Conservation (phyloP, 202 grass and related monocot species). For the Zoysia matrella region DNA sequence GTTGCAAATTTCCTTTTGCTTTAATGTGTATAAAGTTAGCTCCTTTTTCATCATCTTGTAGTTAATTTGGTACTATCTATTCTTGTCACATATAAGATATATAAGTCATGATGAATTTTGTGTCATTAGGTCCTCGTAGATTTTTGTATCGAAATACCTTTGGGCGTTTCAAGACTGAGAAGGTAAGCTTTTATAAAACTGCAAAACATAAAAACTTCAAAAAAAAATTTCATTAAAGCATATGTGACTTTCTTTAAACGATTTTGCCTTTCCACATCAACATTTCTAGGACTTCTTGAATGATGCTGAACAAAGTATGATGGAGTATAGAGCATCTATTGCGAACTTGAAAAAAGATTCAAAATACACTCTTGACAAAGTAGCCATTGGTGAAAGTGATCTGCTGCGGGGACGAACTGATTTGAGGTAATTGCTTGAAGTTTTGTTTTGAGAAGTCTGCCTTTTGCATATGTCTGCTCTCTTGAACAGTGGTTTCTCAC, state of each 20-base stretch:
- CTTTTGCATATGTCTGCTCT: slow-evolving; percentile 4
- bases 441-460: background rate
- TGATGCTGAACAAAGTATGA: slow-evolving; percentile 80
- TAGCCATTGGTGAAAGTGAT: no score
- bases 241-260: slow-evolving; percentile 10
- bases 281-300: slow-evolving; percentile 67
- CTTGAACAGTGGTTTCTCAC: slow-evolving; percentile 28
- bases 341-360: slow-evolving; percentile 43
- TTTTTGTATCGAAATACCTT: slow-evolving; percentile 48
- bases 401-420: no score
- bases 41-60: no score
- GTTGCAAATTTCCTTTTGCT: no score
- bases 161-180: background rate
- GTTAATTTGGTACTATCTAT: no score
- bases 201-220: background rate
- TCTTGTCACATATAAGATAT: no score
- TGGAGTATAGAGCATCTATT: slow-evolving; percentile 68
- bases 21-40: no score
- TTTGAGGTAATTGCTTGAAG: background rate
- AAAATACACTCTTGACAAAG: no score
- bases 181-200: slow-evolving; percentile 56
- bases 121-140: slow-evolving; percentile 71
- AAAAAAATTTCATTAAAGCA: slow-evolving; percentile 6
- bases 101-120: slow-evolving; percentile 40
- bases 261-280: slow-evolving; percentile 15